phyloP scores from a whole-genome alignment of 306 rosid genomes.

The barrel medic (Medicago truncatula) region DNA sequence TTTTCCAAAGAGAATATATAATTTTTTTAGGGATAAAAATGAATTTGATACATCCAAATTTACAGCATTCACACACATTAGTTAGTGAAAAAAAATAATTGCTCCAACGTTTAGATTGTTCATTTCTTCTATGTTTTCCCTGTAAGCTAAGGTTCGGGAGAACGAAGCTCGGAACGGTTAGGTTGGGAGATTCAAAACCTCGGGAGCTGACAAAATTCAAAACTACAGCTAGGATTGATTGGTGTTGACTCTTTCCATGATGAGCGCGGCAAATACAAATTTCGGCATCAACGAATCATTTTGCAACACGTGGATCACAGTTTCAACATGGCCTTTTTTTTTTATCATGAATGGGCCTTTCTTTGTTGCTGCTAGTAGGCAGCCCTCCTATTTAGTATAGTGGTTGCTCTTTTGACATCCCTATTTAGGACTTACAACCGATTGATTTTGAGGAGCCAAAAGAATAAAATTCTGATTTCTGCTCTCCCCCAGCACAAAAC shows the following conservation, averaged over 20 bases:
- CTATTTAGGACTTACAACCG: too few relatives aligned
- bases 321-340: background rate
- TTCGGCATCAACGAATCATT: constrained; percentile 27
- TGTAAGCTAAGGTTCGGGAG: background rate
- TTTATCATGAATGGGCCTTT: background rate
- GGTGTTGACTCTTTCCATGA: constrained; percentile 24
- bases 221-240: constrained; percentile 47
- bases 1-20: too few relatives aligned
- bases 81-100: background rate
- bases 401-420: too few relatives aligned
- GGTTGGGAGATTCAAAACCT: constrained; percentile 55
- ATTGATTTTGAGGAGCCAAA: too few relatives aligned
- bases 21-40: too few relatives aligned
- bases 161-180: background rate
- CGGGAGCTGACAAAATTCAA: constrained; percentile 55
- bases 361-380: background rate
- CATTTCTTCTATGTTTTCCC: too few relatives aligned
- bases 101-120: too few relatives aligned
- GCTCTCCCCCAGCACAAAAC: too few relatives aligned
- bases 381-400: too few relatives aligned
- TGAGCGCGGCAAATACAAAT: constrained; percentile 94
- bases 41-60: too few relatives aligned
- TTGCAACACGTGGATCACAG: constrained; percentile 44
- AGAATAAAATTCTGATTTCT: too few relatives aligned
- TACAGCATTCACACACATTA: too few relatives aligned